Evolutionary conservation across 495 filamentous ascomycete genomes (phyloP).

Genomic region (Daldinia concentrica): DNA sequence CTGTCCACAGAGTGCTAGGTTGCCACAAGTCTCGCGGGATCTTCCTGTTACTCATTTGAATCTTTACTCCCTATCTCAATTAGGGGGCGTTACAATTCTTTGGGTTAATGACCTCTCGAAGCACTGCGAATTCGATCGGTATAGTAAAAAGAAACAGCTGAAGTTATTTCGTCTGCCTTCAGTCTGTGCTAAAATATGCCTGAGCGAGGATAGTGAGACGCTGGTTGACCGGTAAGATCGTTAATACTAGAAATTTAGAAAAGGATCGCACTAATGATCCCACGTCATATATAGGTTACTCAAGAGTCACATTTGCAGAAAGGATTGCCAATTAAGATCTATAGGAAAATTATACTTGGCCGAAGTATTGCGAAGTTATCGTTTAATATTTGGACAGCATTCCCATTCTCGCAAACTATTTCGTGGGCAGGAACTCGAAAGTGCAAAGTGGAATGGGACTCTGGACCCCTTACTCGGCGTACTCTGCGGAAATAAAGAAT

Average conservation of each 20-base stretch:
- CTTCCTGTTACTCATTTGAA: neutral
- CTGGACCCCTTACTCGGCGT: slow-evolving; percentile 15
- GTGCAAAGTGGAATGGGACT: neutral
- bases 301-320: slow-evolving; percentile 3
- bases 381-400: slow-evolving; percentile 19
- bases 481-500: neutral
- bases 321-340: neutral
- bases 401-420: neutral
- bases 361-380: slow-evolving; percentile 13
- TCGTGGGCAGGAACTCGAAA: neutral
- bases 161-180: slow-evolving; percentile 21
- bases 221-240: slow-evolving; percentile 6
- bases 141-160: slow-evolving; percentile 5
- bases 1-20: neutral
- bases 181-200: slow-evolving; percentile 13
- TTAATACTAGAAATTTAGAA: neutral
- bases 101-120: slow-evolving; percentile 15
- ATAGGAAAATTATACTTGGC: slow-evolving; percentile 1
- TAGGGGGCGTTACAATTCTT: slow-evolving; percentile 5
- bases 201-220: neutral
- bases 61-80: neutral
- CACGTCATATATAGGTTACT: neutral
- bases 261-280: neutral
- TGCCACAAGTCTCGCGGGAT: neutral
- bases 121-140: slow-evolving; percentile 13